phyloP scores from a whole-genome alignment of 495 filamentous ascomycete species.

The Talaromyces borbonicus region DNA sequence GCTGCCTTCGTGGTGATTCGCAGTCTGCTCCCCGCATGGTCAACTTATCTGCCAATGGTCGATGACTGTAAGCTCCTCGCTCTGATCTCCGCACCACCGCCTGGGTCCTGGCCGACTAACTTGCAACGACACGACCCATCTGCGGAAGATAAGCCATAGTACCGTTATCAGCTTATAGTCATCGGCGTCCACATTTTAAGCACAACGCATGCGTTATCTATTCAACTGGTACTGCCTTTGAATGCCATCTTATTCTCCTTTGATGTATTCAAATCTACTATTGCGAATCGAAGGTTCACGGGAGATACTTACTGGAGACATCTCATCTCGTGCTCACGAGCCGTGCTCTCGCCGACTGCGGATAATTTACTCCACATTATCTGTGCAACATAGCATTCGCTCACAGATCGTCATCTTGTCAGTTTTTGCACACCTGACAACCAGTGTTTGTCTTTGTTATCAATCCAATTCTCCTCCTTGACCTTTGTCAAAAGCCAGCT shows the following conservation, averaged over 20 bases:
- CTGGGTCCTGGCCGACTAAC: constrained; percentile 2
- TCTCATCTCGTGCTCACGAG: no score
- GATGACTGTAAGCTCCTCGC: background rate
- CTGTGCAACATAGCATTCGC: no score
- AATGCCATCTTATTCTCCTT: no score
- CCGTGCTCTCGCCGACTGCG: background rate
- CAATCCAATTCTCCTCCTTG: no score
- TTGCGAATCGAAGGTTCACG: no score
- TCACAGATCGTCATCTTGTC: no score
- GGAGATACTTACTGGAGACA: no score
- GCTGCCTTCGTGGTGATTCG: constrained; percentile 2
- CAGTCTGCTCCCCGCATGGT: constrained; percentile 2
- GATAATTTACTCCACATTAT: constrained; percentile 1
- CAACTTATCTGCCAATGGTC: constrained; percentile 3
- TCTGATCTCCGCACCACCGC: constrained; percentile 5
- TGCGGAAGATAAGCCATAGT: background rate
- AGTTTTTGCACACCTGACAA: no score
- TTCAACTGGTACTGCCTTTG: background rate
- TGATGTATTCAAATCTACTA: background rate
- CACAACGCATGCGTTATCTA: no score
- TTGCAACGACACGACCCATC: background rate
- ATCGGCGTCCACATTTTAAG: constrained; percentile 3
- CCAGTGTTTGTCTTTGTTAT: no score
- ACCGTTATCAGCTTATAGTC: background rate
- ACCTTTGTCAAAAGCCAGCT: no score